Evolutionary conservation across 305 asterid species (phyloP), one percentile per base, ranked within the genome.

Genomic region (Fraxinus velutina): DNA sequence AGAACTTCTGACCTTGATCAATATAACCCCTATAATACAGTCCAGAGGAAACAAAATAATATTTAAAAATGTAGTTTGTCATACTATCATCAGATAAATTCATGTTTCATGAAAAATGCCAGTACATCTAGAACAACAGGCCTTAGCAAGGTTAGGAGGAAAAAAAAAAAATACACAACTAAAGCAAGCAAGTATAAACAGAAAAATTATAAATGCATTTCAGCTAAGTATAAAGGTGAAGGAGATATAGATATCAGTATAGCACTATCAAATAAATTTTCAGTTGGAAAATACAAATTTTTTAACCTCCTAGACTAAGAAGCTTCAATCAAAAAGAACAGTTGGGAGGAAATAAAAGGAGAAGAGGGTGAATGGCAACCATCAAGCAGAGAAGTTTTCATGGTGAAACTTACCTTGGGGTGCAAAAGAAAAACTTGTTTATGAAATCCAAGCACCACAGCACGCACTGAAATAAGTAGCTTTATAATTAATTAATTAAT

Each of bases 391-490:
- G 39, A 70, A 75, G 55, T 12, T 30, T 2, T 32, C 77, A 34
- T 37, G 73, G 75, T 74, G 62, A 82, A 79, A 71, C 87, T 84
- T 79, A 94, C 98, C 97, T 89, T 93, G 83, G 95, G 97, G 89
- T 93, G 96, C 86, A 93, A 86, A 81, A 91, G 91, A 90, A 90
- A 94, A 39, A 90, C 95, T 32, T 89, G 87, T 88, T 73, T 86
- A 85, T 93, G 98, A 84, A 94, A 92, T 79, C 97, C 98, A 88
- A 95, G 92, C 83, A 95, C 86, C 55, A 91, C 66, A 72, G 99
- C 94, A 24, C 99, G 95, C 80, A 93, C 98, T 94, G 96, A 84
- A 88, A 86, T 27, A 79, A 80, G 81, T 29, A 55, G 70, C 73
- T 80, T 57, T 78, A 33, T 9, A 34, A 80, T 68, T 82, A 78